Base-by-base conservation (phyloP, 192 early-diverging fungal genomes). In the Coemansia sp. region DNA sequence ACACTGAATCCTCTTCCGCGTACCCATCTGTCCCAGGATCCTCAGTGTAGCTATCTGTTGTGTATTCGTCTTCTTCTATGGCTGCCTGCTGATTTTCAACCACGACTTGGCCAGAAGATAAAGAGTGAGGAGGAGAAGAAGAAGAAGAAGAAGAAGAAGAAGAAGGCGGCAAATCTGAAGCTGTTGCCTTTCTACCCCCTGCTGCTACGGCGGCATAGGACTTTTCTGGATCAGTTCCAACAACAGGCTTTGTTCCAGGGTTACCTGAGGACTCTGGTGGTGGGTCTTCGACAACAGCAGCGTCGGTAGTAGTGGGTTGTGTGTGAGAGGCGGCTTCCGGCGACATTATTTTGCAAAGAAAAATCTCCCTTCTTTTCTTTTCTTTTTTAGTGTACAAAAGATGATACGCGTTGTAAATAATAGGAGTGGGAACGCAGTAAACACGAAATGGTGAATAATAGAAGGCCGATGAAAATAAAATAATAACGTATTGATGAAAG, bases 11-110 rank as follows among this genome's bases (percentile, higher is more conserved):
- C 62, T 75, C 51, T 18, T 49, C 78, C 5, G 74, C 66, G 20
- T 76, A 76, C n/a, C 64, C 74, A 45, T 82, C 79, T 6, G 71
- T 71, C 34, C 71, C 73, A 5, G 58, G 30, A 23, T 78, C 77
- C 39, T 76, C 73, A 0, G 72, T 75, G 11, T 69, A 71, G 43
- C 6, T 64, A 26, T 77, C 75, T 48, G 75, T 66, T 8, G 71
- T 69, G 52, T 73, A 73, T 21, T 73, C 71, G 21, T 67, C 67
- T 6, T 56, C 24, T 21, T 67, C 60, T 61, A 41, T 53, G 8
- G 44, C 55, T 45, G 60, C 39, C 12, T 41, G 60, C 23, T 69
- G 67, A 55, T 49, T 52, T 45, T 57, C 62, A 24, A 14, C 16
- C 44, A 46, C 11, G 0, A 14, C 5, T 41, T 41, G 39, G 39